A percentile compares a stretch with the other conserved stretches of the same genome.
These are phyloP conservation scores for Rhododendron molle DNA, from an alignment of 148 eudicot genomes.

Conservation along the genomic window DNA sequence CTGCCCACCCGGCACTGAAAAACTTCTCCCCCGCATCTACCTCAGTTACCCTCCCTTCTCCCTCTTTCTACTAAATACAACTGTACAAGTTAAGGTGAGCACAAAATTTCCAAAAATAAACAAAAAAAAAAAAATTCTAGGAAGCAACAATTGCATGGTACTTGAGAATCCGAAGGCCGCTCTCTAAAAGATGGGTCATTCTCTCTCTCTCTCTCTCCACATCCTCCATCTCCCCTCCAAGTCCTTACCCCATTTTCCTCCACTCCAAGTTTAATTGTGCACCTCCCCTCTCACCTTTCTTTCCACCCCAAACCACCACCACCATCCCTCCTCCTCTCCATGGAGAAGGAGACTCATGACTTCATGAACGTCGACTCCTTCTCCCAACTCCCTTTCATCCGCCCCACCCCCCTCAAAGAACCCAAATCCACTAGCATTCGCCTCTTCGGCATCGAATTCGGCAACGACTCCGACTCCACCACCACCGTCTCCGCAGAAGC, in stretches of 20 bases:
- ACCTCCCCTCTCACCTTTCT: background rate
- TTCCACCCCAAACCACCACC: background rate
- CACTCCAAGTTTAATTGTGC: background rate
- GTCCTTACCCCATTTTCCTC: background rate
- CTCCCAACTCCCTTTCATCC: slow-evolving; percentile 85
- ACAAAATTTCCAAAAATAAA: background rate
- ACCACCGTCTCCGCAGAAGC: slow-evolving; percentile 6
- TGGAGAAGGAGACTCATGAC: slow-evolving; percentile 83
- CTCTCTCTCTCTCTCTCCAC: background rate
- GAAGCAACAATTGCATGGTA: background rate
- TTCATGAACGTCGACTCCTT: slow-evolving; percentile 95
- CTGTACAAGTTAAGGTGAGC: background rate
- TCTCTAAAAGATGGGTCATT: background rate
- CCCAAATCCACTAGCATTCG: slow-evolving; percentile 32
- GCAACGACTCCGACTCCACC: slow-evolving; percentile 15
- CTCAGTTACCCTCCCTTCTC: background rate
- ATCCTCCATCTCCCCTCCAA: background rate
- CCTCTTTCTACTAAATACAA: background rate
- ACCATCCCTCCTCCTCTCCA: background rate
- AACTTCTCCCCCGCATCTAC: background rate
- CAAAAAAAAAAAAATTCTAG: no score
- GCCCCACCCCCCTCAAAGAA: slow-evolving; percentile 46
- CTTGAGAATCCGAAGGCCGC: background rate
- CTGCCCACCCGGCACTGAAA: no score
- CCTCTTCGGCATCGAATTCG: slow-evolving; percentile 75